phyloP scores from a whole-genome alignment of 192 early-diverging fungal genomes.

The Rhizophagus clarus region DNA sequence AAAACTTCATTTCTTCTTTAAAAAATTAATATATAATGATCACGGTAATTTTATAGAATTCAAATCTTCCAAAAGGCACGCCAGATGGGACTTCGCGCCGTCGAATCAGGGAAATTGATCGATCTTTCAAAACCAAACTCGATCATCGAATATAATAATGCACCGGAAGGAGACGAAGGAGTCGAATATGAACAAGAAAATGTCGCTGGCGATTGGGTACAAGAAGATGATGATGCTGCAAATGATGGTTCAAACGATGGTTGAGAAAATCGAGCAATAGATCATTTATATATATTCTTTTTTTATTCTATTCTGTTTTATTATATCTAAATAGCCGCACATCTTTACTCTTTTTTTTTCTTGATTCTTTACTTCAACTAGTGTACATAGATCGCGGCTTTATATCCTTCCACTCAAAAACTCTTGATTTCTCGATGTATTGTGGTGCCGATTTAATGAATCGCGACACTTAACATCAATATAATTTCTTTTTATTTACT shows the following conservation, averaged over 20 bases:
- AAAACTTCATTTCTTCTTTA: too few species aligned
- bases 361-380: neutral
- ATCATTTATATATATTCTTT: neutral
- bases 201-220: neutral
- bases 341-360: neutral
- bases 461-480: neutral
- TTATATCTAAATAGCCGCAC: neutral
- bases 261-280: neutral
- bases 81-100: slow-evolving; percentile 30
- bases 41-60: slow-evolving; percentile 9
- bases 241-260: neutral
- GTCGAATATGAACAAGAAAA: slow-evolving; percentile 13
- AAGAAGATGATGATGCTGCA: neutral
- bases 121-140: slow-evolving; percentile 21
- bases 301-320: neutral
- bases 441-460: neutral
- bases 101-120: slow-evolving; percentile 29
- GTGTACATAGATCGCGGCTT: neutral
- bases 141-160: slow-evolving; percentile 13
- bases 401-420: neutral
- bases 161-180: neutral
- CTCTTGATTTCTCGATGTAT: neutral
- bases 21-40: neutral
- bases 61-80: slow-evolving; percentile 33
- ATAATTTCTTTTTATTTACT: neutral